Evolutionary conservation across 805 yeast genomes (phyloP).

Genomic region (Sugiyamaella boreocaroliniensis): DNA sequence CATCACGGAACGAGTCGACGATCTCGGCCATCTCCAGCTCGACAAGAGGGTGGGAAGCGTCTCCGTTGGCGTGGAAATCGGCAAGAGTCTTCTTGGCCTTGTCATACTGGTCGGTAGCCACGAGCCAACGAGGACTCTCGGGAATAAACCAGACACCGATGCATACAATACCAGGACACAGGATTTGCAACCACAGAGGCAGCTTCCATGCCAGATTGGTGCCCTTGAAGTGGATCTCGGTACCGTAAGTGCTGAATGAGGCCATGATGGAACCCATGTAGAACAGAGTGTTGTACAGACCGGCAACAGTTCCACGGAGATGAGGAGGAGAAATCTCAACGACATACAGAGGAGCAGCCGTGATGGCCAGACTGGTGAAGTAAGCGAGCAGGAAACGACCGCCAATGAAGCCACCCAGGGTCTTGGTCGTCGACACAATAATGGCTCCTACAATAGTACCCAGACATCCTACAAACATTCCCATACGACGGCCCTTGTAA

Average conservation of each 20-base stretch:
- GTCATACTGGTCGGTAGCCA: slow-evolving; percentile 53
- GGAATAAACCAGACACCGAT: slow-evolving; percentile 51
- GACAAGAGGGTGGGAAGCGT: slow-evolving; percentile 13
- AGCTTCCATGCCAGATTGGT: slow-evolving; percentile 6
- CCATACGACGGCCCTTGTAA: slow-evolving; percentile 9
- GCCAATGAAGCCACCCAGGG: slow-evolving; percentile 10
- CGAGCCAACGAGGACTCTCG: slow-evolving; percentile 78
- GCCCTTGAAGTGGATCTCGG: slow-evolving; percentile 27
- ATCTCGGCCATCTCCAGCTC: slow-evolving; percentile 17
- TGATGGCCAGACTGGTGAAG: slow-evolving; percentile 9
- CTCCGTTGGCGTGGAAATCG: slow-evolving; percentile 16
- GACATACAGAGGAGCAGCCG: slow-evolving; percentile 15
- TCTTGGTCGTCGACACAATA: slow-evolving; percentile 9
- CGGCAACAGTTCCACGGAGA: slow-evolving; percentile 16
- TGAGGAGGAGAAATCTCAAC: slow-evolving; percentile 18
- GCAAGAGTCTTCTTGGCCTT: slow-evolving; percentile 32
- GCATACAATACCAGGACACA: slow-evolving; percentile 12
- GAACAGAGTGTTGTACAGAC: slow-evolving; percentile 58
- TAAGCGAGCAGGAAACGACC: slow-evolving; percentile 17
- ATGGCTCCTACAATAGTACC: slow-evolving; percentile 14
- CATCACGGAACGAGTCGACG: slow-evolving; percentile 7
- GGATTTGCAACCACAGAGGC: slow-evolving; percentile 17
- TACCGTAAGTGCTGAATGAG: slow-evolving; percentile 67
- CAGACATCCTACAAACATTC: slow-evolving; percentile 13
- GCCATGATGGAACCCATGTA: slow-evolving; percentile 69